Conservation (phyloP, 1,139 yeast species). For the Yamadazyma trypodendri region DNA sequence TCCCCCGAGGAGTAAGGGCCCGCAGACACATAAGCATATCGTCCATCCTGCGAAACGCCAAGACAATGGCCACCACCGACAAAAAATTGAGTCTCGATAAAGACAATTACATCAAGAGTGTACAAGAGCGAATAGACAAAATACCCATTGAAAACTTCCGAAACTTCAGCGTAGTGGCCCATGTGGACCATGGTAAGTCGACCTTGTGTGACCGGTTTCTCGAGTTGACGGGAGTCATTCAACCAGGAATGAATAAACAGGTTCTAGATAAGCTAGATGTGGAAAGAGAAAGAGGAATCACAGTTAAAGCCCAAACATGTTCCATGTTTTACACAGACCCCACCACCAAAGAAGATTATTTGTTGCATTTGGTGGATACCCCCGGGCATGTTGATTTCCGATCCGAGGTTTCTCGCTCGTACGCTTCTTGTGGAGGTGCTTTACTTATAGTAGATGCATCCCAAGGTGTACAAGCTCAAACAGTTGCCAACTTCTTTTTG, state of each 20-base stretch:
- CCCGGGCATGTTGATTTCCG: slow-evolving; percentile 98
- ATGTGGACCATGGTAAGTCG: slow-evolving; percentile 96
- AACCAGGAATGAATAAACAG: slow-evolving; percentile 76
- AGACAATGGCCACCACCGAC: slow-evolving; percentile 5
- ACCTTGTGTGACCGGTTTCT: slow-evolving; percentile 84
- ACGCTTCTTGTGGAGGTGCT: slow-evolving; percentile 97
- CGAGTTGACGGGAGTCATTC: slow-evolving; percentile 86
- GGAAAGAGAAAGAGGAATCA: slow-evolving; percentile 92
- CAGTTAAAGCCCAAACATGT: slow-evolving; percentile 96
- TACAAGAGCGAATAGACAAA: slow-evolving; percentile 57
- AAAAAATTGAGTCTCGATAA: slow-evolving; percentile 26
- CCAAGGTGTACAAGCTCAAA: slow-evolving; percentile 97
- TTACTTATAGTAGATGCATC: slow-evolving; percentile 86
- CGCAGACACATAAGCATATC: slow-evolving; percentile 1
- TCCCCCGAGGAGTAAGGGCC: background rate
- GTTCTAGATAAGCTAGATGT: slow-evolving; percentile 90
- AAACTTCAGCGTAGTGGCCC: slow-evolving; percentile 94
- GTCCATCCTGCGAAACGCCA: slow-evolving; percentile 1
- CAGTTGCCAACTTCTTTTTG: slow-evolving; percentile 90
- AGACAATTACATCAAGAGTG: slow-evolving; percentile 30
- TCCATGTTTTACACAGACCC: slow-evolving; percentile 82
- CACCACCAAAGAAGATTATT: slow-evolving; percentile 57
- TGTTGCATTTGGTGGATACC: slow-evolving; percentile 89
- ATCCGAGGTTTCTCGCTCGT: slow-evolving; percentile 89
- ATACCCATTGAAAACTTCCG: slow-evolving; percentile 84